These are phyloP conservation scores for Gynochthodes officinalis DNA, from an alignment of 257 asterid genomes.

Conservation along the genomic window DNA sequence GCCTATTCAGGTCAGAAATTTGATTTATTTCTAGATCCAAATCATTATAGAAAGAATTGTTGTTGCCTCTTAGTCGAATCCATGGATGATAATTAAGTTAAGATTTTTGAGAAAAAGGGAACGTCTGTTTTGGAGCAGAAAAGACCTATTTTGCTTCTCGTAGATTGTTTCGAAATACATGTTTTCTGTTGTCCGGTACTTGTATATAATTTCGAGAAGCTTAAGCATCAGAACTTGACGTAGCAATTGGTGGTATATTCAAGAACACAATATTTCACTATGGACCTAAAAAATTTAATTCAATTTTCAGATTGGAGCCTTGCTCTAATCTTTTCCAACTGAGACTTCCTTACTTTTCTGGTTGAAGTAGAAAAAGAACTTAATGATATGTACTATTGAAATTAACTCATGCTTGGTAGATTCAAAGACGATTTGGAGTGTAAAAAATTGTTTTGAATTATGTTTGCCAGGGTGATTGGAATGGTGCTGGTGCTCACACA, in stretches of 20 bases:
- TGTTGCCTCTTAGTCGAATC: neutral
- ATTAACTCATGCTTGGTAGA: no score
- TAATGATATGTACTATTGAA: no score
- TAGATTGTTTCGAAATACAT: neutral
- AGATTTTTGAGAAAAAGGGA: neutral
- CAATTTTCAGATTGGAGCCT: neutral
- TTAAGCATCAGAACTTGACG: neutral
- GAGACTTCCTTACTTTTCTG: neutral
- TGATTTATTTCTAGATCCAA: neutral
- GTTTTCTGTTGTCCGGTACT: neutral
- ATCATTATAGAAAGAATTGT: neutral
- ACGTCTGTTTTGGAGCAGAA: neutral
- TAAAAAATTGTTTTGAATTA: neutral
- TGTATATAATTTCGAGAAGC: neutral
- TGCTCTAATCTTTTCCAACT: neutral
- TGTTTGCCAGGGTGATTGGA: conserved; percentile 77
- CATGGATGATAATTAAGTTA: neutral
- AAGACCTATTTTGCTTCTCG: neutral
- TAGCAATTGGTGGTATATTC: neutral
- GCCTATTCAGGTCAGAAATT: conserved; percentile 59
- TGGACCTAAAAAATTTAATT: neutral
- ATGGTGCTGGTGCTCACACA: conserved; percentile 95
- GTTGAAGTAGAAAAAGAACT: no score
- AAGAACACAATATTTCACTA: neutral
- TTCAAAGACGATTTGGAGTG: no score